Conservation (phyloP, 495 filamentous ascomycete genomes). For the Tuber indicum region DNA sequence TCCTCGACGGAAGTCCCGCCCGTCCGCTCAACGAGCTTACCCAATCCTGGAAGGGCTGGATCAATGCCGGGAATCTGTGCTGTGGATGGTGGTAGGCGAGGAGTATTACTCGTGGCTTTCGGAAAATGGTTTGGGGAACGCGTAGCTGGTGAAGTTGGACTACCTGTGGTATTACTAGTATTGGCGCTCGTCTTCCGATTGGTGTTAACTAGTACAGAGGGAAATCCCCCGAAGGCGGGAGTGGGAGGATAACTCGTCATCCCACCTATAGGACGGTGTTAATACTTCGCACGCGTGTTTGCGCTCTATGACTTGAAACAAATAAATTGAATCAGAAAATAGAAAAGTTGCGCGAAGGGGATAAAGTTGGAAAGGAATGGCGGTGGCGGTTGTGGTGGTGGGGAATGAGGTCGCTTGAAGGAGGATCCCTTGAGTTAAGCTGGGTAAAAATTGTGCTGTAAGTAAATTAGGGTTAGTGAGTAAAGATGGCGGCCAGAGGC, state of each 20-base stretch:
- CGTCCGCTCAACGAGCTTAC: slow-evolving; percentile 12
- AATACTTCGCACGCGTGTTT: slow-evolving; percentile 4
- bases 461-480: neutral
- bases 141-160: slow-evolving; percentile 23
- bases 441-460: neutral
- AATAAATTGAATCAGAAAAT: neutral
- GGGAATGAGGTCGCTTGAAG: slow-evolving; percentile 26
- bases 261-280: slow-evolving; percentile 16
- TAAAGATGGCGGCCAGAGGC: neutral
- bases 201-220: slow-evolving; percentile 26
- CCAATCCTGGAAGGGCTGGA: slow-evolving; percentile 16
- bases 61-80: slow-evolving; percentile 14
- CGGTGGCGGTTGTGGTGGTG: slow-evolving; percentile 6
- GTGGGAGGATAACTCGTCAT: slow-evolving; percentile 56
- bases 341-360: slow-evolving; percentile 13
- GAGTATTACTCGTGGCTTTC: slow-evolving; percentile 17
- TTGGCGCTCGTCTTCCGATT: slow-evolving; percentile 29
- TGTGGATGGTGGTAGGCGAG: slow-evolving; percentile 22
- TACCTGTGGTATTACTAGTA: slow-evolving; percentile 24
- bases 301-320: neutral
- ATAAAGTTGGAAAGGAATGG: neutral
- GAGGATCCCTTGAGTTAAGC: neutral
- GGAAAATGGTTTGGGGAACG: slow-evolving; percentile 26
- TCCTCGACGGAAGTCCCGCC: slow-evolving; percentile 21
- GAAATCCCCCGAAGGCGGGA: slow-evolving; percentile 49